Evolutionary conservation across 257 asterid genomes (phyloP).

Genomic region (Paraleonurus japonicus): DNA sequence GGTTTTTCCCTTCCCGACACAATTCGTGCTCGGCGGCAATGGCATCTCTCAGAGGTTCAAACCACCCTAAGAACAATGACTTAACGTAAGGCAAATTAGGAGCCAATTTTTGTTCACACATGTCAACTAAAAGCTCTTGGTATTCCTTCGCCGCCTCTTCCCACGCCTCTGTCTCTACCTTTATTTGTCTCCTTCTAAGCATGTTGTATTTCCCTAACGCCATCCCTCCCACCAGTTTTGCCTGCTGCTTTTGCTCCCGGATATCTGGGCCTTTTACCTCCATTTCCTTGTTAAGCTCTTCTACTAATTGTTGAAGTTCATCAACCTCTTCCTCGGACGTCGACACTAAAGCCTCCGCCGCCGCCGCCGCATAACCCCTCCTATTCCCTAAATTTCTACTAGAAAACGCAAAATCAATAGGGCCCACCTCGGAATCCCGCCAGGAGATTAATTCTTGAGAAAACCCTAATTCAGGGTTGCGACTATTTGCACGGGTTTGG

Average conservation of each 20-base stretch:
- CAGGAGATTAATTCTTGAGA: constrained; percentile 28
- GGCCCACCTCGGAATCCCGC: constrained; percentile 23
- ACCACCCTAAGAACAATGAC: constrained; percentile 91
- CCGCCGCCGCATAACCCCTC: constrained; percentile 69
- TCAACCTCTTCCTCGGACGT: constrained; percentile 89
- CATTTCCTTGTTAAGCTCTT: constrained; percentile 46
- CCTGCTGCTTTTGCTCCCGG: constrained; percentile 45
- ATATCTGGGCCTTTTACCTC: constrained; percentile 22
- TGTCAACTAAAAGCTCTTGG: constrained; percentile 73
- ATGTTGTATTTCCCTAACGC: constrained; percentile 58
- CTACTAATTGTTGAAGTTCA: constrained; percentile 54
- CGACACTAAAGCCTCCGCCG: constrained; percentile 74
- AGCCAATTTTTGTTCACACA: constrained; percentile 96
- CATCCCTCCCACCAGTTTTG: constrained; percentile 59
- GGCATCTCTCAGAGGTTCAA: constrained; percentile 86
- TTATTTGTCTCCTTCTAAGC: constrained; percentile 77
- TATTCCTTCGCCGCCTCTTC: constrained; percentile 84
- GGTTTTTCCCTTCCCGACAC: constrained; percentile 54
- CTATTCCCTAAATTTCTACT: constrained; percentile 30
- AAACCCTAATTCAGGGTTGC: constrained; percentile 26
- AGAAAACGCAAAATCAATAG: constrained; percentile 16
- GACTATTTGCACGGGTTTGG: constrained; percentile 12
- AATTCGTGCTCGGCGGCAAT: constrained; percentile 76
- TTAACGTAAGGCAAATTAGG: constrained; percentile 92
- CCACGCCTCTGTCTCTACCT: constrained; percentile 92